These are phyloP conservation scores for Psidium guajava DNA, from an alignment of 345 rosid genomes.

Conservation along the genomic window DNA sequence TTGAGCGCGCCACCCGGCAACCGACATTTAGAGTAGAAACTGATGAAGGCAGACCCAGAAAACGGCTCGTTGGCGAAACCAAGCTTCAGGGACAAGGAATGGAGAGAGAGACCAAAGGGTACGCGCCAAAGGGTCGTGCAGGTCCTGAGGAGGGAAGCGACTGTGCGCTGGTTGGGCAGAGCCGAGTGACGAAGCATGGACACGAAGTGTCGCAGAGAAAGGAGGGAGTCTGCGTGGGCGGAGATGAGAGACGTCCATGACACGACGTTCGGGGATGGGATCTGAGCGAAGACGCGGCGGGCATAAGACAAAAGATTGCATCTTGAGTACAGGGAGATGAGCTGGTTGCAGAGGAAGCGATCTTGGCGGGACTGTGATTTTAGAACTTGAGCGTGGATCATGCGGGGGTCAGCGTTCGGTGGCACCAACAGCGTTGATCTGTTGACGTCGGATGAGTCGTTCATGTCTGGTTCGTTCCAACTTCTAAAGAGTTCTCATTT, in stretches of 20 bases:
- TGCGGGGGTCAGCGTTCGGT: conserved; percentile 20
- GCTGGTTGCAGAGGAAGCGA: conserved; percentile 13
- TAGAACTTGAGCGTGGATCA: conserved; percentile 22
- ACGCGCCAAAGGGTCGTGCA: conserved; percentile 22
- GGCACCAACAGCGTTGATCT: neutral
- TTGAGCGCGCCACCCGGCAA: conserved; percentile 8
- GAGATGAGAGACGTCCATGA: conserved; percentile 44
- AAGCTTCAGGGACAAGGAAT: conserved; percentile 28
- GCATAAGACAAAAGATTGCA: conserved; percentile 12
- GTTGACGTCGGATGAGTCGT: neutral
- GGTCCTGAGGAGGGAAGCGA: conserved; percentile 32
- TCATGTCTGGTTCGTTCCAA: neutral
- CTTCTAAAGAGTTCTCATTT: neutral
- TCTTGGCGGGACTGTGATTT: conserved; percentile 12
- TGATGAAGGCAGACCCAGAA: conserved; percentile 25
- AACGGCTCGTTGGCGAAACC: conserved; percentile 16
- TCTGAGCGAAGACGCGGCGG: conserved; percentile 21
- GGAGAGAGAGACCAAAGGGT: conserved; percentile 27
- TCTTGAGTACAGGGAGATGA: conserved; percentile 32
- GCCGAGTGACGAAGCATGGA: conserved; percentile 37
- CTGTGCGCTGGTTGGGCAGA: conserved; percentile 27
- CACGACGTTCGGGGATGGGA: conserved; percentile 33
- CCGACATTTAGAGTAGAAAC: conserved; percentile 11
- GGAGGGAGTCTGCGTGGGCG: conserved; percentile 14
- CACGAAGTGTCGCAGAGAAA: conserved; percentile 24